Conservation (phyloP, 1,139 yeast genomes). For the Saccharomycopsis phalli region DNA sequence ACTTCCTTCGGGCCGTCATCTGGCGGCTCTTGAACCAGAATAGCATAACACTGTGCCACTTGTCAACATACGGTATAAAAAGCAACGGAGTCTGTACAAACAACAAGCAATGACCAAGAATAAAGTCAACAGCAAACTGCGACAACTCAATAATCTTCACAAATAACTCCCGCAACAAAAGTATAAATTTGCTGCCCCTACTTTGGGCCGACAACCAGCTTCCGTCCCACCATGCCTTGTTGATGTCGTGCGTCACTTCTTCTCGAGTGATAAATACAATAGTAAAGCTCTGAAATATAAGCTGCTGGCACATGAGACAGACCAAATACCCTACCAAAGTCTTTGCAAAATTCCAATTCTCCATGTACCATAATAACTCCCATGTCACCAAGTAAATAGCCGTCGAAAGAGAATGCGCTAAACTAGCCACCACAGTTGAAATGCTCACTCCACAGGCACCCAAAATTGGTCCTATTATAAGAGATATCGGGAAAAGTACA, state of each 20-base stretch:
- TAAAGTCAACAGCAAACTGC: constrained; percentile 43
- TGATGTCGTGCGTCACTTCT: constrained; percentile 40
- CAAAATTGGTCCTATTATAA: constrained; percentile 38
- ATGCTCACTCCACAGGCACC: constrained; percentile 31
- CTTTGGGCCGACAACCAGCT: constrained; percentile 48
- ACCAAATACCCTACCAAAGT: constrained; percentile 42
- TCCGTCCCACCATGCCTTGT: constrained; percentile 64
- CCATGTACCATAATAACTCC: constrained; percentile 43
- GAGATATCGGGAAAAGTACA: constrained; percentile 34
- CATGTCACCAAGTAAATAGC: constrained; percentile 37
- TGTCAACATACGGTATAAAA: constrained; percentile 46
- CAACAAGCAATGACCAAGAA: constrained; percentile 44
- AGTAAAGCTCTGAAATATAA: constrained; percentile 35
- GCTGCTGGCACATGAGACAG: constrained; percentile 35
- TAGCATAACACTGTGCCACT: constrained; percentile 49
- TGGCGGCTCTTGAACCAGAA: constrained; percentile 50
- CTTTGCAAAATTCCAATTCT: constrained; percentile 43
- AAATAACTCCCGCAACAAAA: constrained; percentile 45
- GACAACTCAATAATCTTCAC: constrained; percentile 50
- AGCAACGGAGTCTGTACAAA: constrained; percentile 44
- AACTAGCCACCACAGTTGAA: constrained; percentile 37
- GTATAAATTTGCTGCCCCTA: constrained; percentile 32
- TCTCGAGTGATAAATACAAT: constrained; percentile 41
- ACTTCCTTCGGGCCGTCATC: constrained; percentile 47
- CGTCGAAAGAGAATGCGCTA: constrained; percentile 37